Evolutionary conservation across 345 rosid genomes (phyloP), one percentile per base, ranked within the genome.

Genomic region (Euphorbia pulcherrima): DNA sequence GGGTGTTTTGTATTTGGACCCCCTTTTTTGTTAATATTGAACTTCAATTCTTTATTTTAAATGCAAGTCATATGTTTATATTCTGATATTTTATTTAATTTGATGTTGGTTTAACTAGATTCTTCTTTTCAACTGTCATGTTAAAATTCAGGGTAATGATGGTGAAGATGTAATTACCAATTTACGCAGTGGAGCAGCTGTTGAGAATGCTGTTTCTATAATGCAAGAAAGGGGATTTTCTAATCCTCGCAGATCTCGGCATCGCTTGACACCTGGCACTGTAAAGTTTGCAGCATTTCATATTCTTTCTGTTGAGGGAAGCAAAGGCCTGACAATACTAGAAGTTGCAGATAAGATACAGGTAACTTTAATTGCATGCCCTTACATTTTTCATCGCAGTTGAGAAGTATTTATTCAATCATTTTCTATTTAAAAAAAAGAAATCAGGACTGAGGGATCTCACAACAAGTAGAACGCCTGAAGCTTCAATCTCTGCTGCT

Each of bases 201-300:
- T 85, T 68, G 89, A 85, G 80, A 88, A 88, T 65, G 96, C 96
- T 51, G 83, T 89, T 74, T 83, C 95, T 52, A 84, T 80, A 80
- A 89, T 92, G 96, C 98, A 82, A 80, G 92, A 88, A 80, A 86
- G 85, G 70, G 94, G 98, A 60, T 80, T 80, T 74, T 78, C 92
- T 62, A 86, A 83, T 77, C 79, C 78, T 8, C 84, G 88, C 29
- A 88, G 92, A 81, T 92, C 96, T 67, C 88, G 96, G 78, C 96
- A 92, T 83, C 86, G 94, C 26, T 79, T 92, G 81, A 92, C 96
- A 17, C 94, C 96, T 69, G 98, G 98, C 66, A 92, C 98, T 53
- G 98, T 92, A 71, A 92, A 92, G 68, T 92, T 85, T 77, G 96
- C 98, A 53, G 96, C 98, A 27, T 92, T 88, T 78, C 96, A 92